Conservation (phyloP, 805 yeast species). For the Pichia heedii region DNA sequence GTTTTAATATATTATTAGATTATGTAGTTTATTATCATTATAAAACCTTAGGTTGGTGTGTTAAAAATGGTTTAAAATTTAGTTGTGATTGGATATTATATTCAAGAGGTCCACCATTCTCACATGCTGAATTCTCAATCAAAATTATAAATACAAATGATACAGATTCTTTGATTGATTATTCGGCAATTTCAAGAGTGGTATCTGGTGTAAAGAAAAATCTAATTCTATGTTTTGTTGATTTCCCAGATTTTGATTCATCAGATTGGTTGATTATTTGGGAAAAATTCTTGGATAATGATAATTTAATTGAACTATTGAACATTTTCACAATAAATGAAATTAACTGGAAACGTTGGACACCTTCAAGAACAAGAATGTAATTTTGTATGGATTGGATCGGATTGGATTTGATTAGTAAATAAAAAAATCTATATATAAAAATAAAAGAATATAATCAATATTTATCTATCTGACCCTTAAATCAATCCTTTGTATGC, state of each 20-base stretch:
- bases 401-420: too few relatives aligned
- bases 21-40: slow-evolving; percentile 81
- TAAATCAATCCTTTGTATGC: slow-evolving; percentile 49
- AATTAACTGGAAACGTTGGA: slow-evolving; percentile 70
- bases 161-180: slow-evolving; percentile 38
- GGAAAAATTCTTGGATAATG: slow-evolving; percentile 8
- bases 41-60: slow-evolving; percentile 91
- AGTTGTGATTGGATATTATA: slow-evolving; percentile 82
- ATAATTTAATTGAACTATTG: slow-evolving; percentile 27
- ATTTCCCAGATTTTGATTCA: slow-evolving; percentile 35
- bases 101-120: slow-evolving; percentile 88
- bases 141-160: slow-evolving; percentile 13
- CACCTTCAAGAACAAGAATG: slow-evolving; percentile 76
- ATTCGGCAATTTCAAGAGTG: slow-evolving; percentile 66
- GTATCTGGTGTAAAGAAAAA: slow-evolving; percentile 81
- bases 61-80: slow-evolving; percentile 82
- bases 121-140: slow-evolving; percentile 84
- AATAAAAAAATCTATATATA: too few relatives aligned
- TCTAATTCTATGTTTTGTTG: slow-evolving; percentile 60
- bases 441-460: too few relatives aligned
- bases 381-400: too few relatives aligned
- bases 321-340: slow-evolving; percentile 45
- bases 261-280: slow-evolving; percentile 12
- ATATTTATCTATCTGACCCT: too few relatives aligned
- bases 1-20: slow-evolving; percentile 28